These are phyloP conservation scores for Alloascoidea hylecoeti DNA, from an alignment of 805 yeast species.

Conservation along the genomic window DNA sequence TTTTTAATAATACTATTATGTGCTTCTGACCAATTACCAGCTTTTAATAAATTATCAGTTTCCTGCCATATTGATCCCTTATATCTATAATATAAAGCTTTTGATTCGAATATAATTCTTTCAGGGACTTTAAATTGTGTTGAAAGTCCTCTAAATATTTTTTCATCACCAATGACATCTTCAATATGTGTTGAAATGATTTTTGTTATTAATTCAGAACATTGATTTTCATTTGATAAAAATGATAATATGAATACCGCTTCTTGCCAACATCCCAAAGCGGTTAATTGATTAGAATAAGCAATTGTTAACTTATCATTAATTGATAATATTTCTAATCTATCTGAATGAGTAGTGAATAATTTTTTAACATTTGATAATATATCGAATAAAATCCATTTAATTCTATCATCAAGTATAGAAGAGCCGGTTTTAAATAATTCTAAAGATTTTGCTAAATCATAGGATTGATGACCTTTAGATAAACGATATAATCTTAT, in stretches of 20 bases:
- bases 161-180: neutral
- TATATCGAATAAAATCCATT: conserved; percentile 38
- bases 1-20: conserved; percentile 36
- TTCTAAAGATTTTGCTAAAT: neutral
- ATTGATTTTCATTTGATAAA: conserved; percentile 19
- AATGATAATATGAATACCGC: conserved; percentile 53
- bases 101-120: conserved; percentile 34
- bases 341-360: conserved; percentile 6
- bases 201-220: neutral
- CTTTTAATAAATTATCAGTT: conserved; percentile 45
- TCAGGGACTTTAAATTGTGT: conserved; percentile 32
- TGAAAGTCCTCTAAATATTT: conserved; percentile 17
- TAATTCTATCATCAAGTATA: conserved; percentile 7
- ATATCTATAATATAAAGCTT: conserved; percentile 40
- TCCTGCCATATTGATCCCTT: conserved; percentile 42
- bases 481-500: conserved; percentile 2
- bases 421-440: neutral
- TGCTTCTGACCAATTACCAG: conserved; percentile 47
- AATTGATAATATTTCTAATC: conserved; percentile 15
- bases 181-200: neutral
- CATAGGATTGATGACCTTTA: conserved; percentile 1
- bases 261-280: conserved; percentile 35
- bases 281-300: conserved; percentile 37
- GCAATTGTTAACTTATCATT: conserved; percentile 24
- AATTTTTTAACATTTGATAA: conserved; percentile 14